phyloP scores from a whole-genome alignment of 805 yeast genomes.

The Cyberlindnera nakhonratchasimensis region DNA sequence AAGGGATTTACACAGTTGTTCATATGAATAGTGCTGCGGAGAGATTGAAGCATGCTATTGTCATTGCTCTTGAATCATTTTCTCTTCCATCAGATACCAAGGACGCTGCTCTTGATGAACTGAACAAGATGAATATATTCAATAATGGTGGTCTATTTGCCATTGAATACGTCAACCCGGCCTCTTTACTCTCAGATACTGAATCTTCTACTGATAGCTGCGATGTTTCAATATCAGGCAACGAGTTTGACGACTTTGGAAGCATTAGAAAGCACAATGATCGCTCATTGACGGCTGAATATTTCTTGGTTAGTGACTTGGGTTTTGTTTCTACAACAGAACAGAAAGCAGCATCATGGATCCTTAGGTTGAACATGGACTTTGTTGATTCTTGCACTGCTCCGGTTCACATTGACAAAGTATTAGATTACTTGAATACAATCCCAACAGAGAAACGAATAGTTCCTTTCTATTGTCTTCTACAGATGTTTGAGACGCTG shows the following conservation, averaged over 20 bases:
- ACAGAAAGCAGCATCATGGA: slow-evolving; percentile 10
- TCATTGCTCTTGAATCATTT: slow-evolving; percentile 14
- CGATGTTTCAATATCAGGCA: background rate
- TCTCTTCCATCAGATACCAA: slow-evolving; percentile 3
- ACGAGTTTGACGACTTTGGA: slow-evolving; percentile 26
- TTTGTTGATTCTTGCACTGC: slow-evolving; percentile 8
- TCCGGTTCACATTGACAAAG: slow-evolving; percentile 13
- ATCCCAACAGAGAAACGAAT: slow-evolving; percentile 13
- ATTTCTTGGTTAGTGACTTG: slow-evolving; percentile 11
- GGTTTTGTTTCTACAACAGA: slow-evolving; percentile 11
- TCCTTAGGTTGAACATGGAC: slow-evolving; percentile 6
- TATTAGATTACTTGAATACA: slow-evolving; percentile 10
- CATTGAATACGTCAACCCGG: slow-evolving; percentile 13
- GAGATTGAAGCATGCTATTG: slow-evolving; percentile 19
- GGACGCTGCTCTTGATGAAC: slow-evolving; percentile 2
- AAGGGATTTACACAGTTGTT: slow-evolving; percentile 10
- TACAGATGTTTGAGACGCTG: slow-evolving; percentile 8
- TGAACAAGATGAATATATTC: slow-evolving; percentile 7
- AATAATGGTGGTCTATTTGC: slow-evolving; percentile 21
- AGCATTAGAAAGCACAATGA: slow-evolving; percentile 20
- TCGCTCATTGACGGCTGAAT: background rate
- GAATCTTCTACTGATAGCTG: background rate
- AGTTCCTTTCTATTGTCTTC: slow-evolving; percentile 13
- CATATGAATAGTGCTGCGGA: slow-evolving; percentile 16
- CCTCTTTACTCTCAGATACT: background rate